Conservation (phyloP, 352 stramenopile species). For the Pythium pyrilobum region DNA sequence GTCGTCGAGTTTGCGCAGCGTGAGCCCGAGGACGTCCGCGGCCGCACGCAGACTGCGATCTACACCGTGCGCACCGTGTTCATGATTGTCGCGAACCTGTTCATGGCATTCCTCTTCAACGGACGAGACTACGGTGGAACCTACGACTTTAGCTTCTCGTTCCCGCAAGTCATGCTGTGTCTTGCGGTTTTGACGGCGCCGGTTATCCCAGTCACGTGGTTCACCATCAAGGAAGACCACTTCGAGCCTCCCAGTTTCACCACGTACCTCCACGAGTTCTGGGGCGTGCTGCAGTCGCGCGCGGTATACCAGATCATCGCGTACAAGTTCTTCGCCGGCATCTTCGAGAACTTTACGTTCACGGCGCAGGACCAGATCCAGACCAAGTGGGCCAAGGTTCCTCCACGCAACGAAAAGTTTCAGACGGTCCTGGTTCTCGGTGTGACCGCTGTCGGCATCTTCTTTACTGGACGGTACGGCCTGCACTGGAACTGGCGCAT, state of each 20-base stretch:
- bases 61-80: slow-evolving; percentile 29
- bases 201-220: slow-evolving; percentile 23
- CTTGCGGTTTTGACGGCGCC: slow-evolving; percentile 15
- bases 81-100: slow-evolving; percentile 20
- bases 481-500: slow-evolving; percentile 26
- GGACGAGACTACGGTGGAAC: slow-evolving; percentile 30
- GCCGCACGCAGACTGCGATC: slow-evolving; percentile 18
- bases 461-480: slow-evolving; percentile 21
- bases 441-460: slow-evolving; percentile 18
- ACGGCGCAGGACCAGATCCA: slow-evolving; percentile 20
- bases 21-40: slow-evolving; percentile 23
- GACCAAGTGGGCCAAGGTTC: slow-evolving; percentile 27
- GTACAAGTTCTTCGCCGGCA: slow-evolving; percentile 25
- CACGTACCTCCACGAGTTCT: slow-evolving; percentile 24
- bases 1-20: slow-evolving; percentile 32
- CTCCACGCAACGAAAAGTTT: slow-evolving; percentile 24
- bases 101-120: slow-evolving; percentile 37
- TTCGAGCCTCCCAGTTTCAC: slow-evolving; percentile 14
- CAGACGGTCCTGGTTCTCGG: slow-evolving; percentile 15
- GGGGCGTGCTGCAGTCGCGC: slow-evolving; percentile 23
- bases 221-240: slow-evolving; percentile 22
- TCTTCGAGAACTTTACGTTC: slow-evolving; percentile 27
- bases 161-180: slow-evolving; percentile 25
- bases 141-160: slow-evolving; percentile 28
- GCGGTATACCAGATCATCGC: slow-evolving; percentile 28